phyloP scores from a whole-genome alignment of 306 rosid genomes.

The Cicer pinnatifidum region DNA sequence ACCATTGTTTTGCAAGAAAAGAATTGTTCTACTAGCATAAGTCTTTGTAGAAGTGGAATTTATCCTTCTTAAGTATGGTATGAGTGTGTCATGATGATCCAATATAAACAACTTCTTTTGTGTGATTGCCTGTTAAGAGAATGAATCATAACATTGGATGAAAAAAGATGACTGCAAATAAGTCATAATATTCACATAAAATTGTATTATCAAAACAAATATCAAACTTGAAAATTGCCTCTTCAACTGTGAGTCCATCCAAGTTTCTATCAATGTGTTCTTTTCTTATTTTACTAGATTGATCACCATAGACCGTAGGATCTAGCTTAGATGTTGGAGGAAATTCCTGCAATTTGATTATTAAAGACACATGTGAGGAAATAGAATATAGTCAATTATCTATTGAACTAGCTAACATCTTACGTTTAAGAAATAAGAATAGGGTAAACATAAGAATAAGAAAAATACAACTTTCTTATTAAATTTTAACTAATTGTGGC shows the following conservation, averaged over 20 bases:
- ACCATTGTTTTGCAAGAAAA: conserved; percentile 67
- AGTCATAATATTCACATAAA: conserved; percentile 14
- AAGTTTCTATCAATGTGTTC: conserved; percentile 57
- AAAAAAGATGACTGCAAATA: neutral
- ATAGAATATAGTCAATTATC: neutral
- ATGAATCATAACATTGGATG: conserved; percentile 8
- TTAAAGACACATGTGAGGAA: conserved; percentile 18
- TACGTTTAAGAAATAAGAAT: conserved; percentile 2
- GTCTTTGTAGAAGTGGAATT: conserved; percentile 64
- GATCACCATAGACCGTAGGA: conserved; percentile 61
- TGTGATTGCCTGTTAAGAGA: conserved; percentile 59
- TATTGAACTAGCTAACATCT: neutral
- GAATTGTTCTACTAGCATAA: conserved; percentile 74
- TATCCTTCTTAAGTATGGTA: conserved; percentile 71
- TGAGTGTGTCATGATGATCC: conserved; percentile 76
- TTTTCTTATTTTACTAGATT: conserved; percentile 61
- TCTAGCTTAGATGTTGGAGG: conserved; percentile 80
- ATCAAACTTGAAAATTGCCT: conserved; percentile 51
- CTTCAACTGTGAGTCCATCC: conserved; percentile 62
- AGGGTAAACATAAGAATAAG: neutral
- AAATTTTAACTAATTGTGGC: neutral
- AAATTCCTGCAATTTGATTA: conserved; percentile 57
- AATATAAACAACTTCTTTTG: conserved; percentile 61
- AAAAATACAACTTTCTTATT: conserved; percentile 1
- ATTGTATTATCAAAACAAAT: neutral